Conservation (phyloP, 2,329 filamentous ascomycete species). For the Aureobasidium lini region DNA sequence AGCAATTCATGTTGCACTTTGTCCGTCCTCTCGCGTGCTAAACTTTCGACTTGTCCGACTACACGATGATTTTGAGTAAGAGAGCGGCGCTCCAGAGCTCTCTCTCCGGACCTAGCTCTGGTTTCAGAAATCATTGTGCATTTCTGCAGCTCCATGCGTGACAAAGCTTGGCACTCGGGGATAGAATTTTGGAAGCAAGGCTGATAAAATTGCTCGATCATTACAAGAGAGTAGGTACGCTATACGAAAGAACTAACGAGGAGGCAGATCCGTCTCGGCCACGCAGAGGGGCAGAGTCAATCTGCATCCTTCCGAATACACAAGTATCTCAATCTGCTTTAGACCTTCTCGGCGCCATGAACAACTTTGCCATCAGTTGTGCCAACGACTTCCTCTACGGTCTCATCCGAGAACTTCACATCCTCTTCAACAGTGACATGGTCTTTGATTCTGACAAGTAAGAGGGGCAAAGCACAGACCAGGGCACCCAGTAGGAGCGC, state of each 20-base stretch:
- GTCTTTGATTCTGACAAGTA: conserved; percentile 72
- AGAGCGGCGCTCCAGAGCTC: too few species aligned
- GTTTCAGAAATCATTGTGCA: too few species aligned
- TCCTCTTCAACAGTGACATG: conserved; percentile 76
- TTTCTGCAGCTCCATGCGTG: too few species aligned
- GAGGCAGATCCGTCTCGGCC: background rate
- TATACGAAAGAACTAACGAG: background rate
- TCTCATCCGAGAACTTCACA: conserved; percentile 78
- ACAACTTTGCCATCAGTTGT: conserved; percentile 14
- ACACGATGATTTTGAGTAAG: too few species aligned
- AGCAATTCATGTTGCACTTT: background rate
- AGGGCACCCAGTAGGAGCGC: conserved; percentile 66
- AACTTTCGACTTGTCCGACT: too few species aligned
- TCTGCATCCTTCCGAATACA: background rate
- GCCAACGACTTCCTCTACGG: conserved; percentile 57
- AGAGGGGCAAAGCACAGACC: conserved; percentile 68
- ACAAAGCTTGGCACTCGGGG: too few species aligned
- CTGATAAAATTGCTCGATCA: conserved; percentile 5
- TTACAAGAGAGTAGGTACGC: conserved; percentile 5
- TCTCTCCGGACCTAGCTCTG: too few species aligned
- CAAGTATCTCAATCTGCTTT: background rate
- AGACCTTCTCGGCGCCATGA: conserved; percentile 18
- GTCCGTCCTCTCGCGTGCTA: too few species aligned
- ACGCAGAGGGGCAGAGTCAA: background rate
- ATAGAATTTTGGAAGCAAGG: too few species aligned